phyloP scores from a whole-genome alignment of 768 basidiomycete genomes.

The Lentinula aciculospora region DNA sequence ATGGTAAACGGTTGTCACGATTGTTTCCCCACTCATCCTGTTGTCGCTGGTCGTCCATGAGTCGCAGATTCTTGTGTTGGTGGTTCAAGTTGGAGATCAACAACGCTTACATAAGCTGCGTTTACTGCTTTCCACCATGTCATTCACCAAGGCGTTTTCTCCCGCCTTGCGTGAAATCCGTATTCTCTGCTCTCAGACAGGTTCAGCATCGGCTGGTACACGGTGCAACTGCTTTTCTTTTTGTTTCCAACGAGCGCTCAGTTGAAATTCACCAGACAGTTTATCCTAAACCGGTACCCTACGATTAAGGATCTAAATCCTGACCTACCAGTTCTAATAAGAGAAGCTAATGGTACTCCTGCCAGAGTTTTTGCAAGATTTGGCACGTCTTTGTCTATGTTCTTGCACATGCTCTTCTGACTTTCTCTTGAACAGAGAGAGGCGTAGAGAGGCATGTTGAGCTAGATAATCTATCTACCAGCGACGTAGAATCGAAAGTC shows the following conservation, averaged over 20 bases:
- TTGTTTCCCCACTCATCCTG: slow-evolving; percentile 73
- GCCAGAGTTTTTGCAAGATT: slow-evolving; percentile 83
- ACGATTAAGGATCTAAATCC: slow-evolving; percentile 78
- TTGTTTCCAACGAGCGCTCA: background rate
- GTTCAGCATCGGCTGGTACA: slow-evolving; percentile 71
- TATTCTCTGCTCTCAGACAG: slow-evolving; percentile 74
- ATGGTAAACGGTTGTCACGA: slow-evolving; percentile 75
- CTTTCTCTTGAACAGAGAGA: slow-evolving; percentile 46
- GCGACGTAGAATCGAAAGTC: slow-evolving; percentile 69
- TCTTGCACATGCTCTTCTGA: slow-evolving; percentile 10
- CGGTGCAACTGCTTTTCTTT: slow-evolving; percentile 42
- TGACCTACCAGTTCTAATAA: slow-evolving; percentile 77
- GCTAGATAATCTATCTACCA: slow-evolving; percentile 66
- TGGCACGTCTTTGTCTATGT: slow-evolving; percentile 44
- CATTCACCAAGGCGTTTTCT: slow-evolving; percentile 69
- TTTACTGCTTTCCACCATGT: slow-evolving; percentile 31
- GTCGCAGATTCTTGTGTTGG: background rate
- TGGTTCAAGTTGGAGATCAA: background rate
- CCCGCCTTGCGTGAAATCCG: slow-evolving; percentile 79
- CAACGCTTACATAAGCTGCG: slow-evolving; percentile 6
- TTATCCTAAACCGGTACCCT: slow-evolving; percentile 71
- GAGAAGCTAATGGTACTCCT: slow-evolving; percentile 75
- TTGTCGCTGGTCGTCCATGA: slow-evolving; percentile 53
- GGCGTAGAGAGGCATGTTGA: slow-evolving; percentile 80
- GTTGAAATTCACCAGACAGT: slow-evolving; percentile 49